A percentile compares a stretch with the other conserved stretches of the same genome.
These are phyloP conservation scores for Salvia splendens DNA, from an alignment of 257 asterid species.

Conservation along the genomic window DNA sequence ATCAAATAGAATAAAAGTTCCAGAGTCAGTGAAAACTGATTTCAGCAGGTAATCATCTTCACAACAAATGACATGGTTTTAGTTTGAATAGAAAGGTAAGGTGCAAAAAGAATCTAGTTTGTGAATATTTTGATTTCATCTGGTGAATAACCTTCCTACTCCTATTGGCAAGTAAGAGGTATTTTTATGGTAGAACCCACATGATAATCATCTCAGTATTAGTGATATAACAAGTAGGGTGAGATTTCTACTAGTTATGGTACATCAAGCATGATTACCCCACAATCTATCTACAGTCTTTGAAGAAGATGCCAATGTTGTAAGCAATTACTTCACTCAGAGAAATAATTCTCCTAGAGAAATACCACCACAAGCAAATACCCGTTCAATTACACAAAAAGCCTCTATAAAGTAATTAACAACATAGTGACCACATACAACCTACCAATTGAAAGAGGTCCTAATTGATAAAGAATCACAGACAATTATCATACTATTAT, in stretches of 20 bases:
- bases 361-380: slow-evolving; percentile 7
- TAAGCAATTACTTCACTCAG: slow-evolving; percentile 5
- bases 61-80: neutral
- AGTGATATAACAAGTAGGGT: neutral
- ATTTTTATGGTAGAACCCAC: neutral
- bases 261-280: slow-evolving; percentile 9
- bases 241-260: neutral
- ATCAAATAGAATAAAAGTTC: neutral
- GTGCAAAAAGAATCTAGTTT: slow-evolving; percentile 4
- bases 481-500: neutral
- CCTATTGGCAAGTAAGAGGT: neutral
- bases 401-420: neutral
- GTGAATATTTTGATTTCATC: neutral
- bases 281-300: slow-evolving; percentile 5
- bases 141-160: slow-evolving; percentile 1
- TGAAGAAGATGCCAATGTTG: slow-evolving; percentile 2
- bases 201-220: slow-evolving; percentile 8
- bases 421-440: neutral
- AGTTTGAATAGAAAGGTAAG: neutral
- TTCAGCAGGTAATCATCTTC: slow-evolving; percentile 19
- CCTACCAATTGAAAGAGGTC: slow-evolving; percentile 6
- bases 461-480: slow-evolving; percentile 8
- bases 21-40: neutral
- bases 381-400: slow-evolving; percentile 6
- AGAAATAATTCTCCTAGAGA: neutral